Conservation (phyloP, 441 rosid species). For the Euphorbia schlechtendalii region DNA sequence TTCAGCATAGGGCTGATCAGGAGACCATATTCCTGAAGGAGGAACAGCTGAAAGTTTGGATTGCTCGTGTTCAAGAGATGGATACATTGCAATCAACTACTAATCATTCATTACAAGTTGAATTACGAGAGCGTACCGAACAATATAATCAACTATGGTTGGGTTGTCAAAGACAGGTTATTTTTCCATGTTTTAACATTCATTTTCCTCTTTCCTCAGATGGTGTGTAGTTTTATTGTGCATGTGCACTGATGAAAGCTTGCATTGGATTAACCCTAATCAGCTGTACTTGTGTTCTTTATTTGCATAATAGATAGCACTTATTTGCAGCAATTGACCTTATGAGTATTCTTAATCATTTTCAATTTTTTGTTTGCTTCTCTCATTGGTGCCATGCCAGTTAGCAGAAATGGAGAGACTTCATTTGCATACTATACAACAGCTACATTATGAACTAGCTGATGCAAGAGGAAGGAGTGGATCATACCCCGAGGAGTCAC, state of each 20-base stretch:
- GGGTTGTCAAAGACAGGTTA: conserved; percentile 95
- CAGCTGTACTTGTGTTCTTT: background rate
- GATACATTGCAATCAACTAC: conserved; percentile 77
- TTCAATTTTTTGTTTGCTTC: conserved; percentile 19
- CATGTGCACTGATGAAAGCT: background rate
- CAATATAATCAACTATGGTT: conserved; percentile 80
- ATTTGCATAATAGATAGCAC: background rate
- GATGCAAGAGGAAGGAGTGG: conserved; percentile 67
- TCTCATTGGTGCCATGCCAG: conserved; percentile 33
- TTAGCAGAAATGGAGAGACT: conserved; percentile 87
- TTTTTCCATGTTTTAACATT: conserved; percentile 14
- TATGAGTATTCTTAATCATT: background rate
- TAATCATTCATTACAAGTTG: conserved; percentile 70
- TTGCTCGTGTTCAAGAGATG: conserved; percentile 78
- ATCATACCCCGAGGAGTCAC: conserved; percentile 49
- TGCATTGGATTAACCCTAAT: background rate
- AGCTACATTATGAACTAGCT: conserved; percentile 79
- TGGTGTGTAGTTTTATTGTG: background rate
- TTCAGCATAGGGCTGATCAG: conserved; percentile 91
- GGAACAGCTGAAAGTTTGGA: conserved; percentile 84
- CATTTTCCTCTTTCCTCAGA: background rate
- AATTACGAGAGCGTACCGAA: conserved; percentile 78
- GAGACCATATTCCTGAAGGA: conserved; percentile 77
- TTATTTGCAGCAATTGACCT: background rate
- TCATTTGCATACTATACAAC: conserved; percentile 78